phyloP scores from a whole-genome alignment of 768 basidiomycete species.

The Mrakia blollopis region DNA sequence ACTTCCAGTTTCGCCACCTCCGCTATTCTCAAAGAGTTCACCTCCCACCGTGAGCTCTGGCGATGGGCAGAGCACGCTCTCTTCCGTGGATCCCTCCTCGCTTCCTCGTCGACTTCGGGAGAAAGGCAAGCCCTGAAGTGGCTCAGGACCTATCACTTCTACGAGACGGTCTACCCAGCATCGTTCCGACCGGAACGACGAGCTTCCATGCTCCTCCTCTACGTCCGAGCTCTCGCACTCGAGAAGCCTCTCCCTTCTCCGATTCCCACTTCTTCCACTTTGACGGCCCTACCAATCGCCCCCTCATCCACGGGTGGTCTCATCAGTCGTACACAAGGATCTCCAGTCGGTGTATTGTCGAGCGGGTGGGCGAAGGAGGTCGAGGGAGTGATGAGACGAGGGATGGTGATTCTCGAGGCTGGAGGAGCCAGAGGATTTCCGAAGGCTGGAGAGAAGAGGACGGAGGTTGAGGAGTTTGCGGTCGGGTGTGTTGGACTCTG shows the following conservation, averaged over 20 bases:
- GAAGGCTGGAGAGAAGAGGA: conserved; percentile 69
- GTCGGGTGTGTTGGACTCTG: conserved; percentile 74
- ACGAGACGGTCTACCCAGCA: conserved; percentile 63
- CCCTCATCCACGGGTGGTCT: conserved; percentile 25
- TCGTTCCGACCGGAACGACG: conserved; percentile 73
- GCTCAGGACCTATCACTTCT: conserved; percentile 43
- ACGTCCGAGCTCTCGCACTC: conserved; percentile 63
- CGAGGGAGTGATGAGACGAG: conserved; percentile 54
- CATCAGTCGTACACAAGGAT: not conserved
- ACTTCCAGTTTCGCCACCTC: conserved; percentile 33
- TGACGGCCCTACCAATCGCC: conserved; percentile 34
- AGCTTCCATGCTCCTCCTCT: conserved; percentile 61
- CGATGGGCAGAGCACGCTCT: conserved; percentile 76
- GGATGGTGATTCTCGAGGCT: conserved; percentile 60
- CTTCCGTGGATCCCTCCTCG: conserved; percentile 70
- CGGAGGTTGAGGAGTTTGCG: conserved; percentile 73
- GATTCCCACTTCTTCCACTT: conserved; percentile 32
- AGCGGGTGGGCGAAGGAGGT: conserved; percentile 13
- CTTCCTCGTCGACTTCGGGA: conserved; percentile 48
- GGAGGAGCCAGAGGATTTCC: conserved; percentile 64
- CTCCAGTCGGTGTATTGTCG: conserved; percentile 24
- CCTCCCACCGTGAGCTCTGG: conserved; percentile 73
- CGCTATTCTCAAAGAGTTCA: conserved; percentile 56
- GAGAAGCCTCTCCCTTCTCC: conserved; percentile 34
- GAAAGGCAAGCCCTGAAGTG: conserved; percentile 37